Conservation (phyloP, 2,329 filamentous ascomycete species). For the Sarocladiaceae sp. region DNA sequence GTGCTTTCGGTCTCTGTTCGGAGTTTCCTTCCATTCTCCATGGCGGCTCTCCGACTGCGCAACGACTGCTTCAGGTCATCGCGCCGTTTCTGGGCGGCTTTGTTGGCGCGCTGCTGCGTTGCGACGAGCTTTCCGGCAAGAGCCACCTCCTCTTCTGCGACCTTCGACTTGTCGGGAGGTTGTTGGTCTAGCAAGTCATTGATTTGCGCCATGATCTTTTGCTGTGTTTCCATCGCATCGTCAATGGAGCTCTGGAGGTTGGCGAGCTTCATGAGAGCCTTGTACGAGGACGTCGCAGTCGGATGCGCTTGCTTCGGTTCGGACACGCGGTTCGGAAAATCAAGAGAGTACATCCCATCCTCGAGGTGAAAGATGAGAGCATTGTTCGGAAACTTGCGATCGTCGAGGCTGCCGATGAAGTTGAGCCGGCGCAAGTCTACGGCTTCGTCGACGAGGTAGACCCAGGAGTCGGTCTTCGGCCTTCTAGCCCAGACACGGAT, state of each 20-base stretch:
- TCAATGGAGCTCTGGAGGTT: constrained; percentile 89
- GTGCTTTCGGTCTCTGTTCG: constrained; percentile 57
- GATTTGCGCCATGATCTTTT: constrained; percentile 74
- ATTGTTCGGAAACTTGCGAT: constrained; percentile 73
- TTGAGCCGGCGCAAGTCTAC: constrained; percentile 70
- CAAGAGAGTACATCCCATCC: constrained; percentile 82
- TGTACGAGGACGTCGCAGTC: constrained; percentile 73
- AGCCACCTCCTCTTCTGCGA: constrained; percentile 44
- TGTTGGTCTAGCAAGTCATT: constrained; percentile 48
- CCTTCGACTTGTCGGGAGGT: constrained; percentile 37
- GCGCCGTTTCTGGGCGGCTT: constrained; percentile 55
- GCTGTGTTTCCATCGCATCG: constrained; percentile 76
- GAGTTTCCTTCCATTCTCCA: constrained; percentile 55
- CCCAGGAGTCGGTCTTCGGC: constrained; percentile 47
- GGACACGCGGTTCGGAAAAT: constrained; percentile 52
- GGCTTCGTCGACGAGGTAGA: constrained; percentile 65
- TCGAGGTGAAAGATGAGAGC: constrained; percentile 80
- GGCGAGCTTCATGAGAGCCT: constrained; percentile 79
- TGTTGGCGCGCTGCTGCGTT: constrained; percentile 62
- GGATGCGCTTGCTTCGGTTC: constrained; percentile 47
- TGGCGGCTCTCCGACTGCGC: constrained; percentile 59
- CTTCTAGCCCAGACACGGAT: constrained; percentile 71
- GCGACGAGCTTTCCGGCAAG: constrained; percentile 52
- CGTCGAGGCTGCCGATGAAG: constrained; percentile 69
- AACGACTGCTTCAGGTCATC: constrained; percentile 67